Percentiles rank a stretch among this genome's conserved stretches.
Evolutionary conservation across 306 rosid species (phyloP).

Genomic region (Psophocarpus tetragonolobus): DNA sequence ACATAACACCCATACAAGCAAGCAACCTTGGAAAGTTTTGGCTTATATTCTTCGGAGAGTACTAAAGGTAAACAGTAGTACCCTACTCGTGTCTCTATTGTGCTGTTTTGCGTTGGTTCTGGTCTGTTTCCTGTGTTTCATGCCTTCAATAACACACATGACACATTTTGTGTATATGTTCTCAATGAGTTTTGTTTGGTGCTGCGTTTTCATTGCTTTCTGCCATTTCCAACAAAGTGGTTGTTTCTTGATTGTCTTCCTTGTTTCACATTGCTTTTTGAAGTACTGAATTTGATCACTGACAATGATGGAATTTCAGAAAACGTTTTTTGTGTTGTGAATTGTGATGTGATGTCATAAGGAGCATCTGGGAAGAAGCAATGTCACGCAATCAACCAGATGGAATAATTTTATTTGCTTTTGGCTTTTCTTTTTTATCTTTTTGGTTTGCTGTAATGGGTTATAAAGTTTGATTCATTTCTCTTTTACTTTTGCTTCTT

Average conservation of each 20-base stretch:
- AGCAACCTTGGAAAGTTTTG: slow-evolving; percentile 34
- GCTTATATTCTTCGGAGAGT: slow-evolving; percentile 38
- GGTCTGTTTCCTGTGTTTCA: neutral
- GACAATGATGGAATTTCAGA: slow-evolving; percentile 29
- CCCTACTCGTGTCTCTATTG: slow-evolving; percentile 20
- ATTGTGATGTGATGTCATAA: neutral
- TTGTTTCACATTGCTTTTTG: neutral
- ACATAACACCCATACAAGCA: slow-evolving; percentile 33
- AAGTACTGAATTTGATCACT: slow-evolving; percentile 29
- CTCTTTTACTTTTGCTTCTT: slow-evolving; percentile 37
- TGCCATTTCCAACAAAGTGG: neutral
- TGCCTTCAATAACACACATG: neutral
- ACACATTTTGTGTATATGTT: slow-evolving; percentile 5
- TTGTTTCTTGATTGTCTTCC: neutral
- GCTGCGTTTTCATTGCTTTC: neutral
- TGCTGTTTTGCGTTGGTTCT: slow-evolving; percentile 1
- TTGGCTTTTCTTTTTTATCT: slow-evolving; percentile 17
- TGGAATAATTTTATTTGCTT: slow-evolving; percentile 41
- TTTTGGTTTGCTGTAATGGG: slow-evolving; percentile 31
- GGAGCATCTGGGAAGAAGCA: slow-evolving; percentile 38
- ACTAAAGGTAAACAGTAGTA: slow-evolving; percentile 42
- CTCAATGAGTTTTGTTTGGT: slow-evolving; percentile 9
- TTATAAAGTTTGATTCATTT: slow-evolving; percentile 47
- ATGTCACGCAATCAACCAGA: slow-evolving; percentile 41
- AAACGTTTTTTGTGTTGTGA: slow-evolving; percentile 17